Base-by-base conservation (phyloP, 495 filamentous ascomycete genomes). In the Trichocladium uniseriatum region DNA sequence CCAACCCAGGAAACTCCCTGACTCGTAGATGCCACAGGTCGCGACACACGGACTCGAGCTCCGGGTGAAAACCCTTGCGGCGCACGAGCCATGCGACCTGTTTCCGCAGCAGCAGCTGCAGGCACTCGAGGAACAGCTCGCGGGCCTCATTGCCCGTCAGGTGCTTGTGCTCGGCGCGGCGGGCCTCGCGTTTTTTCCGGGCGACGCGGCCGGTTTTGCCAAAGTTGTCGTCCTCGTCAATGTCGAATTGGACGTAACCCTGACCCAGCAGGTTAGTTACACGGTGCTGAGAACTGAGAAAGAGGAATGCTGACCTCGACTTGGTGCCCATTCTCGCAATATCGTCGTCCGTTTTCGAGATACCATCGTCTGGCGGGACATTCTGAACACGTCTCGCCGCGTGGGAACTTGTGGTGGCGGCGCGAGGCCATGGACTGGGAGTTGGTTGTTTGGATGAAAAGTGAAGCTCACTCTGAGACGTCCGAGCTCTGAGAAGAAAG, bases 121-220 rank as follows among this genome's bases (percentile, higher is more conserved):
- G 80, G 56, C 77, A 82, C 62, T 91, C 82, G 32, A 98, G 68
- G 64, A 82, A 95, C n/a, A 95, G 74, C 51, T 84, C 78, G 45
- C 77, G 74, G 21, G 83, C 90, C 36, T 79, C 69, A 40, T 72
- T 70, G 43, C 87, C 89, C 8, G 67, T 62, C 43, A 81, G 57
- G 67, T 79, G 67, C 79, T 79, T 78, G 37, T 71, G 73, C 45
- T 74, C 74, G 49, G 75, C 79, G 57, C 72, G 64, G 29, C 78
- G 70, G 42, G 69, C 67, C 48, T 74, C 80, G 51, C 74, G 63
- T 46, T 69, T 57, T 37, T 54, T 59, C 24, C 63, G 59, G n/a
- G 61, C 47, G 37, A 68, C 64, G 10, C 57, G 77, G 42, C 86
- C 86, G 43, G 74, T 69, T 13, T 71, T 77, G 38, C 80, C 82